These are phyloP conservation scores for Metschnikowia arizonensis DNA, from an alignment of 805 yeast genomes.

Conservation along the genomic window DNA sequence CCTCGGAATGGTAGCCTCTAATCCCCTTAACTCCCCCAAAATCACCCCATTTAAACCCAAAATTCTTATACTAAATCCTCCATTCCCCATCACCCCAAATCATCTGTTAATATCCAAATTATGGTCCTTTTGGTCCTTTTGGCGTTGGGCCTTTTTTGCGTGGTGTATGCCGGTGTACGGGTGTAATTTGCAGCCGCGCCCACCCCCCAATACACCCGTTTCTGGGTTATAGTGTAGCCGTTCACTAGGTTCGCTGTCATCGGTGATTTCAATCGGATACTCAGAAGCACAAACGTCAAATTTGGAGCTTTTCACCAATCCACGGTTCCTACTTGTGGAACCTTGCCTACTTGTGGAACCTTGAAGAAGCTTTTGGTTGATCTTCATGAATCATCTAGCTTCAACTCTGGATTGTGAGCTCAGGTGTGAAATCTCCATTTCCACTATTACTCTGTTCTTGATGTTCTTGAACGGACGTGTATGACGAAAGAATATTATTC, in stretches of 20 bases:
- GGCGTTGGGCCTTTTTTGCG: too few species aligned
- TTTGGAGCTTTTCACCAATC: neutral
- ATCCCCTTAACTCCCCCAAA: too few species aligned
- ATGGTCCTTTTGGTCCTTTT: too few species aligned
- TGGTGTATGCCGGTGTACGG: too few species aligned
- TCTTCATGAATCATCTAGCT: neutral
- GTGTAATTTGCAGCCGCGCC: too few species aligned
- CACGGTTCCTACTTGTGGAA: neutral
- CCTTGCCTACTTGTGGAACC: neutral
- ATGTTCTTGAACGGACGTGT: slow-evolving; percentile 12
- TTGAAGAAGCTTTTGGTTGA: slow-evolving; percentile 1
- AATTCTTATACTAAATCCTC: too few species aligned
- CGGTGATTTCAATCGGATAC: slow-evolving; percentile 27
- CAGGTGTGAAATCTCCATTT: slow-evolving; percentile 15
- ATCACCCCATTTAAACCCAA: too few species aligned
- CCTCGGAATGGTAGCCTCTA: too few species aligned
- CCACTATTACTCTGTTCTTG: slow-evolving; percentile 1
- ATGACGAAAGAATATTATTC: slow-evolving; percentile 35
- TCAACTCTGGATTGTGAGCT: neutral
- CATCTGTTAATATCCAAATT: too few species aligned
- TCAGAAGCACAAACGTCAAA: slow-evolving; percentile 16
- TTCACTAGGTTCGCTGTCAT: slow-evolving; percentile 21
- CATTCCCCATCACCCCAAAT: too few species aligned
- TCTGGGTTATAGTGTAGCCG: slow-evolving; percentile 31
- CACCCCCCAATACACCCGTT: slow-evolving; percentile 32